phyloP scores from a whole-genome alignment of 2,329 filamentous ascomycete genomes.

The Hortaea sp. region DNA sequence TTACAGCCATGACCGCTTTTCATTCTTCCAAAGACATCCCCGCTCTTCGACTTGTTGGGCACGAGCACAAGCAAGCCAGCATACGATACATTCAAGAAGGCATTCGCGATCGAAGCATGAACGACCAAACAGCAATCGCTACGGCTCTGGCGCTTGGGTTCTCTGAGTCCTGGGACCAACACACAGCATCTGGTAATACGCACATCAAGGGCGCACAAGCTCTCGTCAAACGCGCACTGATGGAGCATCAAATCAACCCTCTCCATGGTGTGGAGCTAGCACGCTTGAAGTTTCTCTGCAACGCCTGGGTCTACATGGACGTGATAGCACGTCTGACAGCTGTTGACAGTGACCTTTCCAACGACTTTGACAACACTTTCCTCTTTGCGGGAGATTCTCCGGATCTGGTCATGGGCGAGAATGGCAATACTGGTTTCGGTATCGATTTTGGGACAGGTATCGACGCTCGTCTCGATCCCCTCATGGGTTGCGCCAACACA shows the following conservation, averaged over 20 bases:
- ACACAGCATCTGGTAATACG: conserved; percentile 58
- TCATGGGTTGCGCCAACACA: conserved; percentile 59
- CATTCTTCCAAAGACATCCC: conserved; percentile 52
- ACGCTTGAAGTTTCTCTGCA: conserved; percentile 57
- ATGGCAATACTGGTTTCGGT: conserved; percentile 20
- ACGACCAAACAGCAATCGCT: conserved; percentile 54
- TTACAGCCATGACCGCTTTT: conserved; percentile 60
- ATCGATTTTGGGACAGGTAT: conserved; percentile 28
- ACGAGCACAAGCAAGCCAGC: conserved; percentile 59
- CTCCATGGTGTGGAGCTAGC: conserved; percentile 38
- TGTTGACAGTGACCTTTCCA: conserved; percentile 46
- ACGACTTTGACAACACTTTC: conserved; percentile 42
- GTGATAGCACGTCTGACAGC: conserved; percentile 60
- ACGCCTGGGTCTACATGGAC: conserved; percentile 65
- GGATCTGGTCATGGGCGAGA: conserved; percentile 15
- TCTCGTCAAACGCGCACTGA: conserved; percentile 50
- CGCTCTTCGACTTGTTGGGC: conserved; percentile 49
- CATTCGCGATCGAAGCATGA: conserved; percentile 48
- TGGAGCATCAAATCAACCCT: conserved; percentile 33
- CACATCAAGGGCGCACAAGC: conserved; percentile 59
- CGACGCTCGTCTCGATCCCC: conserved; percentile 53
- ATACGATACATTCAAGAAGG: conserved; percentile 49
- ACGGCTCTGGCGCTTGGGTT: conserved; percentile 62
- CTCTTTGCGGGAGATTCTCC: conserved; percentile 22
- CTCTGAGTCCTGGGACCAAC: conserved; percentile 61